A percentile compares a stretch with the other conserved stretches of the same genome.
Conservation (phyloP, 1,139 yeast species). For the Spathaspora sp. region DNA sequence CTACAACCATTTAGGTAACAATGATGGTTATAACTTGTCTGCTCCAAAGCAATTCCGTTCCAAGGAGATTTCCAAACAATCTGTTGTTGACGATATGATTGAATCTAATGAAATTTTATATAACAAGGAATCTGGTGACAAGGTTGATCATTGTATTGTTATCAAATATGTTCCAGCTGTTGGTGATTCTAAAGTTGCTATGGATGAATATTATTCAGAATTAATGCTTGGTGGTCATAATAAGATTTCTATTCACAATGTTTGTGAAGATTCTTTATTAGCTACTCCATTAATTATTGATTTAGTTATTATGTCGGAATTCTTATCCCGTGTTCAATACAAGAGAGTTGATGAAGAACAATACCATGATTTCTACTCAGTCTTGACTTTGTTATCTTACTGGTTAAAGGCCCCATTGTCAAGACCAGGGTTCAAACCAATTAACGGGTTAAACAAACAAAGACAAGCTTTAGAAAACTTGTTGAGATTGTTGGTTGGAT, state of each 20-base stretch:
- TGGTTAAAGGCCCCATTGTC: slow-evolving; percentile 97
- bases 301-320: slow-evolving; percentile 85
- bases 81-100: slow-evolving; percentile 93
- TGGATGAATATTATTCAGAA: slow-evolving; percentile 97
- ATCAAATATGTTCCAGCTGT: slow-evolving; percentile 93
- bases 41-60: slow-evolving; percentile 94
- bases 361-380: slow-evolving; percentile 76
- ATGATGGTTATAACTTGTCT: slow-evolving; percentile 89
- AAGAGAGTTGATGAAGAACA: slow-evolving; percentile 48
- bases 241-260: slow-evolving; percentile 89
- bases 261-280: slow-evolving; percentile 91
- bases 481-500: slow-evolving; percentile 84
- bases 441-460: slow-evolving; percentile 93
- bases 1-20: slow-evolving; percentile 94
- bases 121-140: slow-evolving; percentile 75
- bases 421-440: slow-evolving; percentile 86
- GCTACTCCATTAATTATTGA: slow-evolving; percentile 96
- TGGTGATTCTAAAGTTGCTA: slow-evolving; percentile 95
- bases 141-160: slow-evolving; percentile 91
- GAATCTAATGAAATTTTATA: slow-evolving; percentile 85
- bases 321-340: slow-evolving; percentile 82
- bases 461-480: slow-evolving; percentile 90
- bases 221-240: slow-evolving; percentile 97
- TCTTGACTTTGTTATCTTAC: slow-evolving; percentile 83
- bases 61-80: slow-evolving; percentile 89